Percentiles rank a stretch among this genome's conserved stretches.
phyloP scores from a whole-genome alignment of 2,329 filamentous ascomycete genomes.

The Paradendryphiella salina region DNA sequence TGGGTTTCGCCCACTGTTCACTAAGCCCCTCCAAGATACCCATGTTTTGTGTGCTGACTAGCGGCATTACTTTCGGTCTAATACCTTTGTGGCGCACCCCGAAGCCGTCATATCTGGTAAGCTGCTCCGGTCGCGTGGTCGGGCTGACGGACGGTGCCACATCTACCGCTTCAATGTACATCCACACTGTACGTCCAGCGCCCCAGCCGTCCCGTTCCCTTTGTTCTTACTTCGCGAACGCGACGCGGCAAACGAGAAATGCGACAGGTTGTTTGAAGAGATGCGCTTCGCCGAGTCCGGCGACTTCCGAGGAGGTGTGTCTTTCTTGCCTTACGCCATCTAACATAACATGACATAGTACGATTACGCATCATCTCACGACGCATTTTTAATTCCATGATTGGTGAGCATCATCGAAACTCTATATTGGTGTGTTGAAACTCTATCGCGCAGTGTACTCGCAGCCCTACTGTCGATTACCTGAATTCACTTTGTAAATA shows the following conservation, averaged over 20 bases:
- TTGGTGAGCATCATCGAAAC: neutral
- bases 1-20: neutral
- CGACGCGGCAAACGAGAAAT: no score
- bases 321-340: neutral
- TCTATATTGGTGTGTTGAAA: neutral
- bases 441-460: neutral
- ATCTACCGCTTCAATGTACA: neutral
- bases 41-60: slow-evolving; percentile 6
- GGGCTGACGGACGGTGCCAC: neutral
- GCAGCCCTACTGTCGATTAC: no score
- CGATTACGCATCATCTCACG: neutral
- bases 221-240: neutral
- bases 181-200: neutral
- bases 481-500: no score
- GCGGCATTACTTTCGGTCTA: neutral
- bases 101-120: neutral
- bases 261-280: no score
- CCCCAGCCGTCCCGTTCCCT: neutral
- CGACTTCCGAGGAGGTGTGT: neutral
- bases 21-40: neutral
- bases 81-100: neutral
- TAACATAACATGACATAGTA: neutral
- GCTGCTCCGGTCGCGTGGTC: neutral
- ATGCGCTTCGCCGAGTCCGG: neutral
- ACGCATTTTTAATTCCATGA: neutral